Evolutionary conservation across 768 basidiomycete species (phyloP).

Genomic region (Lentinula aciculospora): DNA sequence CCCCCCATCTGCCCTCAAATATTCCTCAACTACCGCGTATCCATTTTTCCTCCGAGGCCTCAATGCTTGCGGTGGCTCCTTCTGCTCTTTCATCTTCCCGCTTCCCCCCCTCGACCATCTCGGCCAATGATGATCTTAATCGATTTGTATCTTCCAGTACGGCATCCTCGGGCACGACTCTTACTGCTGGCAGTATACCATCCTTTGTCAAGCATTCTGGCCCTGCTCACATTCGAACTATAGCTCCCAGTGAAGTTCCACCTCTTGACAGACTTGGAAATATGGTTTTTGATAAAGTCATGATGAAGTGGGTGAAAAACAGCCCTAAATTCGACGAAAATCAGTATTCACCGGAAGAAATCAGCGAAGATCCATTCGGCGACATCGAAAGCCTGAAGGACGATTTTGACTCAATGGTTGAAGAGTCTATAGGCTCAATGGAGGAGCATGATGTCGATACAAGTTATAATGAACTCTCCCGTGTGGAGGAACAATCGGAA

Average conservation of each 20-base stretch:
- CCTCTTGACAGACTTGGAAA: conserved; percentile 71
- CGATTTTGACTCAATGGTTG: conserved; percentile 37
- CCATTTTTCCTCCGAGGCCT: conserved; percentile 20
- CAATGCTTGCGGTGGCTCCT: conserved; percentile 26
- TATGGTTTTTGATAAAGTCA: conserved; percentile 81
- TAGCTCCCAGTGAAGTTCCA: conserved; percentile 76
- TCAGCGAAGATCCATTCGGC: conserved; percentile 85
- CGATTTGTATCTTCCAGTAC: conserved; percentile 91
- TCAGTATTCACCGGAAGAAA: conserved; percentile 30
- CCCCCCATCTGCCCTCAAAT: conserved; percentile 8
- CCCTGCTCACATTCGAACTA: conserved; percentile 72
- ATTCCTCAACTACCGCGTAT: conserved; percentile 22
- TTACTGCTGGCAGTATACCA: conserved; percentile 65
- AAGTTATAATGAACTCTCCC: conserved; percentile 31
- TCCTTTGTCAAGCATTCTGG: conserved; percentile 85
- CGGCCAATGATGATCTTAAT: conserved; percentile 69
- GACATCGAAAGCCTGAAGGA: conserved; percentile 85
- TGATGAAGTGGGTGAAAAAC: conserved; percentile 83
- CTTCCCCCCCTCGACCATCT: conserved; percentile 25
- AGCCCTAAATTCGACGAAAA: conserved; percentile 28
- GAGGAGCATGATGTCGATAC: conserved; percentile 5
- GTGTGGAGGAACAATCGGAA: conserved; percentile 43
- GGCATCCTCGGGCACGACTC: conserved; percentile 63
- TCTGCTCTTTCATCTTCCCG: conserved; percentile 48
- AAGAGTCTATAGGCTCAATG: conserved; percentile 14